phyloP scores from a whole-genome alignment of 345 rosid species.

The Murraya koenigii region DNA sequence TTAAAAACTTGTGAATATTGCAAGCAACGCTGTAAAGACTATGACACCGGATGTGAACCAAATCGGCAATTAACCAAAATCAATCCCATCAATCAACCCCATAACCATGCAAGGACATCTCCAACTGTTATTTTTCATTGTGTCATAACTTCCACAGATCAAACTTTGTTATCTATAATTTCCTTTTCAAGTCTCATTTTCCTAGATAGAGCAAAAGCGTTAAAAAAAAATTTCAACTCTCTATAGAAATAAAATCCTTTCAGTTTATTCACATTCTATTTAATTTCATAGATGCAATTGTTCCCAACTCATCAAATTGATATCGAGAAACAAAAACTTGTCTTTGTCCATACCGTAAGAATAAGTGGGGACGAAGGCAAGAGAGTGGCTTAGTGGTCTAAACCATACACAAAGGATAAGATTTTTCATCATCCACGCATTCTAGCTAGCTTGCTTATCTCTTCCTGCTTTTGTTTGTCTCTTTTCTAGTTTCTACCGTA shows the following conservation, averaged over 20 bases:
- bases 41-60: no score
- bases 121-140: neutral
- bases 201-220: neutral
- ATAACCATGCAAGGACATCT: neutral
- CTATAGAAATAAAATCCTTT: neutral
- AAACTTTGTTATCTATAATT: no score
- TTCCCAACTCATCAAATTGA: neutral
- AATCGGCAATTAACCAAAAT: no score
- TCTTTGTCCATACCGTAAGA: neutral
- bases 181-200: neutral
- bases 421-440: neutral
- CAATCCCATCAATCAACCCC: neutral
- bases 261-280: no score
- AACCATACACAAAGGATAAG: conserved; percentile 1
- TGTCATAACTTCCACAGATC: neutral
- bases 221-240: no score
- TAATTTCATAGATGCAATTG: neutral
- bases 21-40: no score
- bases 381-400: neutral
- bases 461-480: neutral
- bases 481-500: neutral
- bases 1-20: no score
- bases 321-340: neutral
- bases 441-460: neutral
- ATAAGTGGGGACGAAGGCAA: neutral